phyloP scores from a whole-genome alignment of 805 yeast genomes.

The Saccharomycopsis malanga region DNA sequence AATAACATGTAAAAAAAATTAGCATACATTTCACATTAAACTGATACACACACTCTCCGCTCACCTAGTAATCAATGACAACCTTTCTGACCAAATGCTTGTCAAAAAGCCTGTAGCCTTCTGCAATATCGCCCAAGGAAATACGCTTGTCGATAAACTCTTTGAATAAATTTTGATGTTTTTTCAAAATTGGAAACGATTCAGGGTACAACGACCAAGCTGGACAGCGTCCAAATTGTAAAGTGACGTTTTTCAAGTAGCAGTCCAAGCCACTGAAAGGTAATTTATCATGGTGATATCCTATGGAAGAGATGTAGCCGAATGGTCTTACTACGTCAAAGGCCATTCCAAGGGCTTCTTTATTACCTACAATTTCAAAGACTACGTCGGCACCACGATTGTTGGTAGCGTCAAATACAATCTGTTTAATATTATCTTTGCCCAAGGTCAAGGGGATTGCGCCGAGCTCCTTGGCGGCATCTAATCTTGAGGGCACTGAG shows the following conservation, averaged over 20 bases:
- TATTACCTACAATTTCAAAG: conserved; percentile 53
- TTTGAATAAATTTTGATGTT: conserved; percentile 38
- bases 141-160: conserved; percentile 45
- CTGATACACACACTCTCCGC: too few species aligned
- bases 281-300: conserved; percentile 51
- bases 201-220: conserved; percentile 50
- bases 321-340: conserved; percentile 49
- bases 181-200: conserved; percentile 41
- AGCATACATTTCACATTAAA: too few species aligned
- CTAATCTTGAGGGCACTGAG: conserved; percentile 40
- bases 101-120: conserved; percentile 47
- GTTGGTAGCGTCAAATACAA: conserved; percentile 33
- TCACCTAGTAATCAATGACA: too few species aligned
- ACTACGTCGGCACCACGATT: conserved; percentile 54
- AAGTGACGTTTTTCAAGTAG: conserved; percentile 46
- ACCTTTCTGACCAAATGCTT: conserved; percentile 48
- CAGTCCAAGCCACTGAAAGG: conserved; percentile 54
- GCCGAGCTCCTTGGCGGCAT: conserved; percentile 40
- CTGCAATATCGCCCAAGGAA: conserved; percentile 37
- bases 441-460: conserved; percentile 43
- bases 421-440: conserved; percentile 32
- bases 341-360: conserved; percentile 43
- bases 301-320: conserved; percentile 51
- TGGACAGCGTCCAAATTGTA: conserved; percentile 61
- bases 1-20: too few species aligned